These are phyloP conservation scores for Hordeum pubiflorum DNA, from an alignment of 202 grass and related monocot species.

Conservation along the genomic window DNA sequence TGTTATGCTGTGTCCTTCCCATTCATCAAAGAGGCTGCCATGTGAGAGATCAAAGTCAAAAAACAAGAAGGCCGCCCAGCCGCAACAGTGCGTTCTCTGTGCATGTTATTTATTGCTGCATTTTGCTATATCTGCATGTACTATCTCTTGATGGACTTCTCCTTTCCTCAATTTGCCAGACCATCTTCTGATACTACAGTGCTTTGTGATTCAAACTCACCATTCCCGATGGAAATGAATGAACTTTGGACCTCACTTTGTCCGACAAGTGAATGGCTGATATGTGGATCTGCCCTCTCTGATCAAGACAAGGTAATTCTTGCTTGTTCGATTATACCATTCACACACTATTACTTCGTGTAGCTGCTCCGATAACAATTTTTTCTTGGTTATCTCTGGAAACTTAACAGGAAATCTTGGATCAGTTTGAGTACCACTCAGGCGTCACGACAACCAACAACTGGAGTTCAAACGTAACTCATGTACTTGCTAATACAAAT, in stretches of 20 bases:
- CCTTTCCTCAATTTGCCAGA: conserved; percentile 31
- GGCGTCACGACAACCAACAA: conserved; percentile 43
- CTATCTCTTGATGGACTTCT: background rate
- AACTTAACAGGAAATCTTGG: conserved; percentile 55
- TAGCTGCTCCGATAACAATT: background rate
- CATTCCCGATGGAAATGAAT: conserved; percentile 33
- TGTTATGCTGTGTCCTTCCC: conserved; percentile 75
- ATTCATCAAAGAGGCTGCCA: conserved; percentile 72
- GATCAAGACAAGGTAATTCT: conserved; percentile 54
- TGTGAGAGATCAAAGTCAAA: conserved; percentile 60
- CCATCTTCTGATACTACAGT: conserved; percentile 35
- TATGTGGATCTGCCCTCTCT: conserved; percentile 75
- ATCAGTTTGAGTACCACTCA: conserved; percentile 55
- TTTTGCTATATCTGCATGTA: background rate
- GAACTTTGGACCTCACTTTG: conserved; percentile 41
- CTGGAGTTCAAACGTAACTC: conserved; percentile 69
- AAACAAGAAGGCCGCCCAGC: conserved; percentile 41
- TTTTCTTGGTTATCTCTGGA: conserved; percentile 6
- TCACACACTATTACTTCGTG: background rate
- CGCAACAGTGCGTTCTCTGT: conserved; percentile 27
- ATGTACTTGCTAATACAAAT: conserved; percentile 74
- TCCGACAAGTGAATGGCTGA: conserved; percentile 58
- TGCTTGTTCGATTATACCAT: conserved; percentile 12
- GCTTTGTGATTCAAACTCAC: conserved; percentile 35
- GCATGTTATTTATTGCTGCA: background rate